Conservation (phyloP, 805 yeast genomes). For the Saturnispora besseyi region DNA sequence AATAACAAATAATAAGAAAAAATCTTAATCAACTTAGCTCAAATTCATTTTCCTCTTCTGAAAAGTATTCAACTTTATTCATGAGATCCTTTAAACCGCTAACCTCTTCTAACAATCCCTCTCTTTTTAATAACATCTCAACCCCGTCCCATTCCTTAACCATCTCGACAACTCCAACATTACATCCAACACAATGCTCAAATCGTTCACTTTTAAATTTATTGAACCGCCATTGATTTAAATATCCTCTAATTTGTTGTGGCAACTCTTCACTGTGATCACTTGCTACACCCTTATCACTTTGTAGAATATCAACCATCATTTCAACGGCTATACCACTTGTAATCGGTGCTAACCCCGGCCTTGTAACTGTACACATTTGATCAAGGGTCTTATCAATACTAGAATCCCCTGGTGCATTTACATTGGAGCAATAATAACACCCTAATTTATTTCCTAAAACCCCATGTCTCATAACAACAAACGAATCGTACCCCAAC, state of each 20-base stretch:
- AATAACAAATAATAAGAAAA: neutral
- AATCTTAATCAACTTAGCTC: slow-evolving; percentile 14
- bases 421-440: slow-evolving; percentile 91
- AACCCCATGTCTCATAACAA: slow-evolving; percentile 90
- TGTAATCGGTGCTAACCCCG: slow-evolving; percentile 89
- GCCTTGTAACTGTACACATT: slow-evolving; percentile 98
- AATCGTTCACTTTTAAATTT: slow-evolving; percentile 67
- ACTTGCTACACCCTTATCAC: neutral
- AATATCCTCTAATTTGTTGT: slow-evolving; percentile 86
- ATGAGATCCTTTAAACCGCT: slow-evolving; percentile 77
- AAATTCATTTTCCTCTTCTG: slow-evolving; percentile 30
- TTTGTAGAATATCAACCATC: slow-evolving; percentile 47
- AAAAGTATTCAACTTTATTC: slow-evolving; percentile 45
- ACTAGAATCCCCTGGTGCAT: slow-evolving; percentile 87
- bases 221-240: slow-evolving; percentile 54
- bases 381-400: slow-evolving; percentile 87
- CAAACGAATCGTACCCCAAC: slow-evolving; percentile 84
- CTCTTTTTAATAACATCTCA: slow-evolving; percentile 53
- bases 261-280: slow-evolving; percentile 34
- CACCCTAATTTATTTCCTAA: slow-evolving; percentile 53
- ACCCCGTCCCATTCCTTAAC: slow-evolving; percentile 73
- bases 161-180: slow-evolving; percentile 44
- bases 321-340: slow-evolving; percentile 82
- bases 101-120: slow-evolving; percentile 59
- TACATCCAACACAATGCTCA: slow-evolving; percentile 81